Base-by-base conservation (phyloP, 169 alveolate species). In the Perkinsus olseni region DNA sequence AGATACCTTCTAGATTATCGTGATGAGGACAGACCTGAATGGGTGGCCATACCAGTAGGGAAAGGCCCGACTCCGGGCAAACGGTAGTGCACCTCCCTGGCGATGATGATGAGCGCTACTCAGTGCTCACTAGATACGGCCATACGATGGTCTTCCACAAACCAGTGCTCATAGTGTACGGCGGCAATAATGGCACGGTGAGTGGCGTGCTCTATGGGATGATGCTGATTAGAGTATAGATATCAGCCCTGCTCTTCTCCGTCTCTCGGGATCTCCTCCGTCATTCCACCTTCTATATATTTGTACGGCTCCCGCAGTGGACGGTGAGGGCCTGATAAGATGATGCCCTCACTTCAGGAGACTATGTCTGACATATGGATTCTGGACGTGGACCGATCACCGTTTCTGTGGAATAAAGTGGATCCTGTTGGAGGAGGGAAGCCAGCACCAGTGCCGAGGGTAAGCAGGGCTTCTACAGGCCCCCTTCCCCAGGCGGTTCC, bases 1-100 rank as follows among this genome's bases (percentile, higher is more conserved):
- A 62, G 74, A 38, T 50, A 98, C 95, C 96, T 99, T 93, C 95
- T 99, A 92, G 99, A 99, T 95, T 95, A 98, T 74, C 96, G 99
- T 94, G 96, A 98, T 62, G 99, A 98, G 38, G 99, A 97, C 74
- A 96, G 96, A 91, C 98, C 99, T 21, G 95, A 95, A 93, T 99
- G 99, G 99, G 98, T 99, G 98, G 97, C 98, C 3, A 99, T 99
- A 62, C 99, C 99, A 45, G 98, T 98, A 24, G 82, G 82, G 82
- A 97, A 96, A 93, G 99, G 99, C 13, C 98, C 99, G 48, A 98
- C 99, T 0, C 99, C 99, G 37, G 99, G 99, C 39, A 96, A 99
- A 94, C 96, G 99, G 92, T 99, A 99, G 34, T 8, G 34, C 10
- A 1, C 82, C 34, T 28, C 34, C 1, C 31, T 24, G 38, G 20